A percentile compares a stretch with the other conserved stretches of the same genome.
Evolutionary conservation across 768 basidiomycete species (phyloP).

Genomic region (Fibroporia radiculosa): DNA sequence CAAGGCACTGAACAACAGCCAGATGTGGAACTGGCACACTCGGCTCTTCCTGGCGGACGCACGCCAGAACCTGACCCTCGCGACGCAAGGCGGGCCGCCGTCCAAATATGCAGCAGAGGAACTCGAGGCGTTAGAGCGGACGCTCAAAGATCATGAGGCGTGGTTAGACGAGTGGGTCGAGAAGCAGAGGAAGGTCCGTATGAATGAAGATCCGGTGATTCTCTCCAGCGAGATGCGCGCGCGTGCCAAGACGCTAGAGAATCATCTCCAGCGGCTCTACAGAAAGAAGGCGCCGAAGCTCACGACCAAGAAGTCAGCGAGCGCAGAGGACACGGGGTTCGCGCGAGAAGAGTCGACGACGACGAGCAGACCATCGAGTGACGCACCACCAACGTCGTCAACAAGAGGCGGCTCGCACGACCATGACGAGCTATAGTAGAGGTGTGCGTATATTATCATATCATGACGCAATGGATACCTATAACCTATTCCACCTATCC

Average conservation of each 20-base stretch:
- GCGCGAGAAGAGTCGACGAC: not conserved
- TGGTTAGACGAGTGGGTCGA: conserved; percentile 83
- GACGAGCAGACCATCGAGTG: not conserved
- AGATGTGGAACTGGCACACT: conserved; percentile 85
- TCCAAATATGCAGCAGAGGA: conserved; percentile 87
- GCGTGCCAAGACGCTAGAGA: conserved; percentile 74
- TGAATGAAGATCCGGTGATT: conserved; percentile 81
- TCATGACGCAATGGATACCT: too few relatives aligned
- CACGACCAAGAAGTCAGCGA: conserved; percentile 26
- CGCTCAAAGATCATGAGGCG: conserved; percentile 67
- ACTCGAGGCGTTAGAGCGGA: conserved; percentile 68
- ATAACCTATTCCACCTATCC: too few relatives aligned
- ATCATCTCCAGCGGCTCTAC: conserved; percentile 56
- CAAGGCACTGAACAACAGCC: conserved; percentile 70
- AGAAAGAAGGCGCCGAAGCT: conserved; percentile 62
- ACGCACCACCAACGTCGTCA: not conserved
- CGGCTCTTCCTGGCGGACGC: conserved; percentile 84
- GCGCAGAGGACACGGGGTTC: conserved; percentile 9
- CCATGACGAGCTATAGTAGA: too few relatives aligned
- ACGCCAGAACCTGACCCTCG: conserved; percentile 60
- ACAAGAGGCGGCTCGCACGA: not conserved
- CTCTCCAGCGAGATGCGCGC: conserved; percentile 81
- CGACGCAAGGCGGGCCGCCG: conserved; percentile 48
- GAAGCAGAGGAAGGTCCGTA: conserved; percentile 68
- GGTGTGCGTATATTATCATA: too few relatives aligned